Base-by-base conservation (phyloP, 2,329 filamentous ascomycete species). In the Colletotrichum sidae region DNA sequence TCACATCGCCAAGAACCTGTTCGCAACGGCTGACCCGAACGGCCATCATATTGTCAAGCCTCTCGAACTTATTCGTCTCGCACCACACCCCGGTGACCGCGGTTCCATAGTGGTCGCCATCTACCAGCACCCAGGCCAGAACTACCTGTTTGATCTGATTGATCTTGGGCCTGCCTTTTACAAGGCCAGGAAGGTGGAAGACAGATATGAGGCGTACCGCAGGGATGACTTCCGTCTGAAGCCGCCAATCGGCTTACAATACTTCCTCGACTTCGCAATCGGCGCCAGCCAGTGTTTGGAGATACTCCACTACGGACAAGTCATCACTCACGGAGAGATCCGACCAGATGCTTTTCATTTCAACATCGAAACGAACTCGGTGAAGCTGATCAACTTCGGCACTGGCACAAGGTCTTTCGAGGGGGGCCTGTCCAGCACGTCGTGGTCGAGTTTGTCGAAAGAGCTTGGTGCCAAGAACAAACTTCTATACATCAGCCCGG, bases 281-380 rank as follows among this genome's bases (percentile, higher is more conserved):
- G 94, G 94, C 33, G 92, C 94, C 2, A 88, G 92, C 6, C 88
- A 96, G 76, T 96, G 93, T 73, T 79, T 97, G 52, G 94, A 97
- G 76, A 89, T 96, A 51, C 80, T 98, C n/a, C 95, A 98, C 72
- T 94, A 97, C 77, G 90, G 92, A 8, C 88, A 95, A 63, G 90
- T 92, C 66, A 88, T 94, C 62, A 90, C 97, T 2, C 95, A 97
- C 72, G 95, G 95, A 49, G 95, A 98, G 78, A 90, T 98, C 55
- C 87, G 95, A 35, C 92, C 90, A 6, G 95, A 98, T 77, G 92
- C 94, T 1, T 97, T 97, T 73, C 93, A 97, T 74, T 97, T 92
- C 81, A 92, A 92, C 71, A 75, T 81, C 12, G 87, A 93, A 50
- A 87, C 87, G 1, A 88, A 89, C 60, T 81, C 84, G 60, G 93